Base-by-base conservation (phyloP, 441 rosid species). In the Pelargonium australe region DNA sequence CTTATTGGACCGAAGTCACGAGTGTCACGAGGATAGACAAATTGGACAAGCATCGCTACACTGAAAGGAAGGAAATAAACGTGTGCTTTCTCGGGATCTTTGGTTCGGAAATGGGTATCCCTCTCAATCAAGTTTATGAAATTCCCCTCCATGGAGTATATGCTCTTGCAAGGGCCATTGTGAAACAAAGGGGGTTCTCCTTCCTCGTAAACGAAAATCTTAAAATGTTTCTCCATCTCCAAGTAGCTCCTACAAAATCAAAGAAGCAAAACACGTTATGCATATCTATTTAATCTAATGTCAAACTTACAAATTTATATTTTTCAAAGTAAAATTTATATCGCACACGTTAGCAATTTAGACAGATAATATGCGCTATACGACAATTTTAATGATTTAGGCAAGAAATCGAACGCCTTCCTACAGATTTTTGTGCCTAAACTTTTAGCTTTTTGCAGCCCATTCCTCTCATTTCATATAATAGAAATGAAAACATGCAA, bases 131-230 rank as follows among this genome's bases (percentile, higher is more conserved):
- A 72, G 75, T 89, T 85, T 53, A 92, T 84, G 80, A 92, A 92
- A 74, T 79, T 87, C 69, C 97, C 98, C 76, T 92, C 98, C 90
- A 85, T 90, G 37, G 97, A 83, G 64, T 90, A 92, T 63, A 92
- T 92, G 79, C 97, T 90, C 84, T 78, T 87, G 81, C 98, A 90
- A 25, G 98, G 98, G 70, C 98, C 98, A 37, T 87, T 85, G 68
- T 92, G 97, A 71, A 90, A 92, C 45, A 92, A 85, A 0, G 97
- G 97, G 4, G 89, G 95, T 65, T 92, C 94, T 3, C 98, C 98
- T 83, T 92, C 97, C 70, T 81, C 81, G 62, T 92, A 92, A 13
- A 89, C 85, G 58, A 74, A 90, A n/a, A 92, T 81, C 81, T 89
- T 90, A 57, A 92, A 92, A 44, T 77, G 80, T 64, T 82, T 87